Conservation (phyloP, 768 basidiomycete species). For the Lactarius hatsudake region DNA sequence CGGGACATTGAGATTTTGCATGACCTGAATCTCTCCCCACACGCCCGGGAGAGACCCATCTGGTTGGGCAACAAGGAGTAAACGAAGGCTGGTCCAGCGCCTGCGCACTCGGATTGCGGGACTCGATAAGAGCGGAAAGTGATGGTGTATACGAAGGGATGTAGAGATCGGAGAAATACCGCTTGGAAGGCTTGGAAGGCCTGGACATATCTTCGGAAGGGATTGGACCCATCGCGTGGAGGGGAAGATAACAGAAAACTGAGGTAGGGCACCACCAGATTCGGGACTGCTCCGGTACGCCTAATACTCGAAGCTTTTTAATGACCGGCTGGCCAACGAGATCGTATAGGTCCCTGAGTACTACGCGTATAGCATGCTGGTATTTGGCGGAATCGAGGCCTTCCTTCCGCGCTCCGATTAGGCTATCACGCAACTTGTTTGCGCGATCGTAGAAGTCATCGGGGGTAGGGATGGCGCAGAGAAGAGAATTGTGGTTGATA, state of each 20-base stretch:
- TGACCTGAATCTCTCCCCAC: not conserved
- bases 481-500: no score
- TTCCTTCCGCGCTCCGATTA: not conserved
- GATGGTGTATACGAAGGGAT: conserved; percentile 6
- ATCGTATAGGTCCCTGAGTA: not conserved
- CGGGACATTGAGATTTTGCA: not conserved
- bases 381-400: not conserved
- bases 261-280: no score
- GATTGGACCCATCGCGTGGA: conserved; percentile 7
- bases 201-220: not conserved
- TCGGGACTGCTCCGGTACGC: no score
- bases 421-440: no score
- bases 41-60: not conserved
- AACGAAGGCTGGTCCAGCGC: not conserved
- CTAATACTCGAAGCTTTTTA: no score
- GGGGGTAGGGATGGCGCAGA: no score
- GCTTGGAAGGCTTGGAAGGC: not conserved
- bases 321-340: not conserved
- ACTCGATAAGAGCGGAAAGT: conserved; percentile 2
- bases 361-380: not conserved
- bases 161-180: conserved; percentile 9
- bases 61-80: conserved; percentile 8
- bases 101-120: not conserved
- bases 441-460: no score
- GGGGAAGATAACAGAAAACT: no score